A percentile compares a stretch with the other conserved stretches of the same genome.
Conservation (phyloP, 2,329 filamentous ascomycete genomes). For the Curvularia lunata region DNA sequence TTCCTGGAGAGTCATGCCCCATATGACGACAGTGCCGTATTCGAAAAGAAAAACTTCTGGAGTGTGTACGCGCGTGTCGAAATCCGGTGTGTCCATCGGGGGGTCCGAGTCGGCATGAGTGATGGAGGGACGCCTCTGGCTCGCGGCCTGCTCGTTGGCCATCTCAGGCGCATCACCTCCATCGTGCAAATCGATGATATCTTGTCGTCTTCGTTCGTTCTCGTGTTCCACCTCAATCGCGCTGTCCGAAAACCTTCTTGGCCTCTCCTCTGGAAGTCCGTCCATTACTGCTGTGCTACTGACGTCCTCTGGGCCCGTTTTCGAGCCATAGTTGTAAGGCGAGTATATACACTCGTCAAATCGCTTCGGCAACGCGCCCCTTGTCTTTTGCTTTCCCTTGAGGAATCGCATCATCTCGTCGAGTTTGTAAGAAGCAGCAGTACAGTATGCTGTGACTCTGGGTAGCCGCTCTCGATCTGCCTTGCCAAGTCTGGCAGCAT, state of each 20-base stretch:
- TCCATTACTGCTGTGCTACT: constrained; percentile 42
- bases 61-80: constrained; percentile 87
- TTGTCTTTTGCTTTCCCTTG: constrained; percentile 79
- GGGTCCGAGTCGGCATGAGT: constrained; percentile 43
- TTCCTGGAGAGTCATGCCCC: constrained; percentile 93
- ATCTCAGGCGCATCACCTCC: constrained; percentile 41
- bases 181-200: constrained; percentile 67
- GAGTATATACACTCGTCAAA: constrained; percentile 99
- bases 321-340: constrained; percentile 77
- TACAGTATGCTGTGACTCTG: constrained; percentile 95
- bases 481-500: constrained; percentile 91
- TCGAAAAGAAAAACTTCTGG: constrained; percentile 96
- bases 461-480: constrained; percentile 87
- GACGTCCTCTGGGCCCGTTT: constrained; percentile 49
- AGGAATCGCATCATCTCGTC: constrained; percentile 89
- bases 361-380: constrained; percentile 83
- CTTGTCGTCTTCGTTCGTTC: constrained; percentile 62
- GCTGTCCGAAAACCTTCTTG: constrained; percentile 76
- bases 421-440: constrained; percentile 88
- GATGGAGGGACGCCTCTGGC: constrained; percentile 33
- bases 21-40: constrained; percentile 96
- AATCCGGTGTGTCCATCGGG: constrained; percentile 64
- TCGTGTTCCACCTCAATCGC: constrained; percentile 71
- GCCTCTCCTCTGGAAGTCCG: constrained; percentile 44
- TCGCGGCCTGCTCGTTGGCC: constrained; percentile 34